phyloP scores from a whole-genome alignment of 2,329 filamentous ascomycete genomes.

The Phialophora expanda region DNA sequence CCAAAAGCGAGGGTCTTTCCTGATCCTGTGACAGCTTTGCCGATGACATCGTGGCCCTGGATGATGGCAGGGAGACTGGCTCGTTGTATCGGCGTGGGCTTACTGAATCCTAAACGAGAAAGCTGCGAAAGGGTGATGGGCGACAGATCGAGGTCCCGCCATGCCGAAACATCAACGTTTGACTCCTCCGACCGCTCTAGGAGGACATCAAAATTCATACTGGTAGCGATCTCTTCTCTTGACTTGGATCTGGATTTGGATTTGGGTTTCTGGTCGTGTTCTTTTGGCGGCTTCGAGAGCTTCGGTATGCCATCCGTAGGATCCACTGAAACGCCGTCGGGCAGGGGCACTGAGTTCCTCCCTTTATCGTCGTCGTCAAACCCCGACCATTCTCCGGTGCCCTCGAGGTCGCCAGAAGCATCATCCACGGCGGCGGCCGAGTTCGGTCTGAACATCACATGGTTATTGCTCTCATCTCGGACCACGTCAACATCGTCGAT shows the following conservation, averaged over 20 bases:
- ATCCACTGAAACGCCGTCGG: neutral
- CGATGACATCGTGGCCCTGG: slow-evolving; percentile 86
- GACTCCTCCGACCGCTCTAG: slow-evolving; percentile 54
- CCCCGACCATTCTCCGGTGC: slow-evolving; percentile 66
- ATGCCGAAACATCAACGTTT: slow-evolving; percentile 73
- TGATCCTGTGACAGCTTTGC: slow-evolving; percentile 94
- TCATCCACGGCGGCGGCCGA: slow-evolving; percentile 40
- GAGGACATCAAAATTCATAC: slow-evolving; percentile 32
- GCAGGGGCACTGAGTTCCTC: slow-evolving; percentile 40
- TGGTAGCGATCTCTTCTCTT: slow-evolving; percentile 25
- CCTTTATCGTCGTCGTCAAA: slow-evolving; percentile 60
- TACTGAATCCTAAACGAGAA: slow-evolving; percentile 76
- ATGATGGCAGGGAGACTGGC: slow-evolving; percentile 81
- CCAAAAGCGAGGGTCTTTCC: slow-evolving; percentile 96
- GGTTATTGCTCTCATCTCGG: slow-evolving; percentile 64
- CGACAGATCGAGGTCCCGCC: slow-evolving; percentile 76
- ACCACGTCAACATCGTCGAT: slow-evolving; percentile 90
- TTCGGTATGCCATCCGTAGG: neutral
- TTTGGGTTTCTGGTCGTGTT: slow-evolving; percentile 31
- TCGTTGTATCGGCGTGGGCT: slow-evolving; percentile 81
- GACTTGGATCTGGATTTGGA: slow-evolving; percentile 17
- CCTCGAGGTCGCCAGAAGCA: slow-evolving; percentile 44
- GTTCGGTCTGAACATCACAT: slow-evolving; percentile 65
- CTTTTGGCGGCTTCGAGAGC: slow-evolving; percentile 7
- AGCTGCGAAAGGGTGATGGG: slow-evolving; percentile 73